A percentile compares a stretch with the other conserved stretches of the same genome.
Evolutionary conservation across 2,329 filamentous ascomycete species (phyloP).

Genomic region (Penicillium nordicum): DNA sequence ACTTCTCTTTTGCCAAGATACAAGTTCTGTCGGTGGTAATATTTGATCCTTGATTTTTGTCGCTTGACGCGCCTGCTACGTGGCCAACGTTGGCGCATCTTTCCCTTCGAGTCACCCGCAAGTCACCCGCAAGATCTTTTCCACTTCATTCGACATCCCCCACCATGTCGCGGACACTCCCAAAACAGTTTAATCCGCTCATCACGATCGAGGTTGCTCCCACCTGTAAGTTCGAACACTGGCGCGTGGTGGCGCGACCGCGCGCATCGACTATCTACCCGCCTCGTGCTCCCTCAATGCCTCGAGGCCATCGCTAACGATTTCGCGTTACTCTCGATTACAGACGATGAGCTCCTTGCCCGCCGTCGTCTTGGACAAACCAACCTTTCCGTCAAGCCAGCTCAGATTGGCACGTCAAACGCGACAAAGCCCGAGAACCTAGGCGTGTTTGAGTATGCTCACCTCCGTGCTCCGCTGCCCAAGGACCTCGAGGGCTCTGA

Average conservation of each 20-base stretch:
- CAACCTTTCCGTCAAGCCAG: slow-evolving; percentile 78
- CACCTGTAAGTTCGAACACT: slow-evolving; percentile 39
- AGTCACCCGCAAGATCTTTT: slow-evolving; percentile 11
- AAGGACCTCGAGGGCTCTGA: slow-evolving; percentile 83
- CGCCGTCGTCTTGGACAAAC: slow-evolving; percentile 90
- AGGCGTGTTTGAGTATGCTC: slow-evolving; percentile 91
- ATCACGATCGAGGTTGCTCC: slow-evolving; percentile 44
- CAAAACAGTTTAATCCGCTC: slow-evolving; percentile 46
- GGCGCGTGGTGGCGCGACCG: slow-evolving; percentile 19
- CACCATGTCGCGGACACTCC: slow-evolving; percentile 45
- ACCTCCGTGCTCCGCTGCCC: slow-evolving; percentile 86
- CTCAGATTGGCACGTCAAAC: slow-evolving; percentile 65
- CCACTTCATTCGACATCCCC: slow-evolving; percentile 11
- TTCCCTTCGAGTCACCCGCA: slow-evolving; percentile 13
- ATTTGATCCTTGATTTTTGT: slow-evolving; percentile 14
- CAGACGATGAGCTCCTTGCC: slow-evolving; percentile 71
- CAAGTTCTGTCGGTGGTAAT: slow-evolving; percentile 11
- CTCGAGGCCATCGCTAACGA: slow-evolving; percentile 16
- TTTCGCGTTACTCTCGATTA: slow-evolving; percentile 4
- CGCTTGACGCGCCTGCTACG: slow-evolving; percentile 44
- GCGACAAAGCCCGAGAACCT: slow-evolving; percentile 70
- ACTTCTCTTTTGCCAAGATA: neutral
- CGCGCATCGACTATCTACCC: slow-evolving; percentile 7
- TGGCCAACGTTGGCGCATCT: slow-evolving; percentile 40
- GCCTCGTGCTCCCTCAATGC: slow-evolving; percentile 3